These are phyloP conservation scores for Solanum aculeatissimum DNA, from an alignment of 305 asterid species.

Conservation along the genomic window DNA sequence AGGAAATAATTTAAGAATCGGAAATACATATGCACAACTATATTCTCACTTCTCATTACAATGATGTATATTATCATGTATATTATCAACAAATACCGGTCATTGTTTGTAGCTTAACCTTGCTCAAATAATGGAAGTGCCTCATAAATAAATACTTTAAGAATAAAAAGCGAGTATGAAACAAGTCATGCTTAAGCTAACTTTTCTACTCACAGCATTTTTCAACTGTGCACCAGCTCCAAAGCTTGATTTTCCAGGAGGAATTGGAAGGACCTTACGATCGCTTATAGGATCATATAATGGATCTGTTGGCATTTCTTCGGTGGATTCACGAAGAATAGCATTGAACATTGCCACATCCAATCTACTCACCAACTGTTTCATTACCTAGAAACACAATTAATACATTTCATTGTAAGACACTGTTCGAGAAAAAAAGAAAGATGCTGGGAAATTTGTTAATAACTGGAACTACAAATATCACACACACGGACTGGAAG, in stretches of 20 bases:
- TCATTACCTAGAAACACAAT: constrained; percentile 50
- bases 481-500: neutral
- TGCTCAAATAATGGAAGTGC: neutral
- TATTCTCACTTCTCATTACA: neutral
- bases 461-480: neutral
- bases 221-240: constrained; percentile 92
- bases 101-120: neutral
- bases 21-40: neutral
- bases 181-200: neutral
- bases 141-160: neutral
- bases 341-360: constrained; percentile 96
- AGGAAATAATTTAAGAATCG: neutral
- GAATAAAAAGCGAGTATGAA: neutral
- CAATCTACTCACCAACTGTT: constrained; percentile 71
- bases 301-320: constrained; percentile 89
- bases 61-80: neutral
- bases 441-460: neutral
- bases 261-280: constrained; percentile 65
- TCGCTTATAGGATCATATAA: constrained; percentile 82
- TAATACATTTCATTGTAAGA: neutral
- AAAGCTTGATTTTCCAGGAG: constrained; percentile 78
- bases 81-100: neutral
- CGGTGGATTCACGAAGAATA: constrained; percentile 65
- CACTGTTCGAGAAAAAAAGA: neutral
- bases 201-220: constrained; percentile 55